These are phyloP conservation scores for Aspergillus aculeatinus DNA, from an alignment of 2,329 filamentous ascomycete genomes.

Conservation along the genomic window DNA sequence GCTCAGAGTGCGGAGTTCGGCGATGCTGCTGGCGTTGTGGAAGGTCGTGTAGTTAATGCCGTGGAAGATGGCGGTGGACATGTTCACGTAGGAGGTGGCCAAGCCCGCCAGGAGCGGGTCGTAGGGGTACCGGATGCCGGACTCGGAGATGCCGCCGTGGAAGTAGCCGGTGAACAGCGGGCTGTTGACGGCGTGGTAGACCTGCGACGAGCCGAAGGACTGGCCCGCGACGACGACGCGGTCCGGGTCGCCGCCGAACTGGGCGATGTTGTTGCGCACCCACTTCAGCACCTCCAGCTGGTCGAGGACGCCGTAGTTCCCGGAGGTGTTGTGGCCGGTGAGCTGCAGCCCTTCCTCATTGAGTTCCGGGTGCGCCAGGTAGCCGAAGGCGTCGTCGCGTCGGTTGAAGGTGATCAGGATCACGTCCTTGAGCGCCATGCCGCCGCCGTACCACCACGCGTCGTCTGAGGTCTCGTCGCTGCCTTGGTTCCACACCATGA, in stretches of 20 bases:
- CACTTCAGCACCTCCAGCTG: conserved; percentile 58
- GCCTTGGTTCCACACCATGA: conserved; percentile 33
- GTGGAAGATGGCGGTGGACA: conserved; percentile 17
- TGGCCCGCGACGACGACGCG: conserved; percentile 46
- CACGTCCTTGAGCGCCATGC: conserved; percentile 30
- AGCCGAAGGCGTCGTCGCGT: conserved; percentile 30
- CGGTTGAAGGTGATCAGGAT: conserved; percentile 31
- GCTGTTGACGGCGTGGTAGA: conserved; percentile 34
- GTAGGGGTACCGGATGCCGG: conserved; percentile 29
- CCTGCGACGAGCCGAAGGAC: conserved; percentile 31
- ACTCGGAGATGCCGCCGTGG: conserved; percentile 34
- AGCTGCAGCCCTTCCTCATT: conserved; percentile 6
- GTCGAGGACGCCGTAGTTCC: conserved; percentile 47
- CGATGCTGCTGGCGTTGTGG: conserved; percentile 41
- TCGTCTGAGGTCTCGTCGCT: conserved; percentile 28
- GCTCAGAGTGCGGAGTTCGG: conserved; percentile 41
- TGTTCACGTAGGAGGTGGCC: conserved; percentile 26
- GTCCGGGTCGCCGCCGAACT: conserved; percentile 54
- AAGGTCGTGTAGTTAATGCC: conserved; percentile 37
- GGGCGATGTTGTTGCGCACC: conserved; percentile 52
- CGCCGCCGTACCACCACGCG: conserved; percentile 29
- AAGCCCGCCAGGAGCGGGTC: conserved; percentile 27
- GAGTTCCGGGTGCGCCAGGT: conserved; percentile 27
- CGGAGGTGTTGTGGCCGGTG: conserved; percentile 26
- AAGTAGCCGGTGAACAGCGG: conserved; percentile 31